Conservation (phyloP, 2,329 filamentous ascomycete species). For the Orbilia blumenaviensis region DNA sequence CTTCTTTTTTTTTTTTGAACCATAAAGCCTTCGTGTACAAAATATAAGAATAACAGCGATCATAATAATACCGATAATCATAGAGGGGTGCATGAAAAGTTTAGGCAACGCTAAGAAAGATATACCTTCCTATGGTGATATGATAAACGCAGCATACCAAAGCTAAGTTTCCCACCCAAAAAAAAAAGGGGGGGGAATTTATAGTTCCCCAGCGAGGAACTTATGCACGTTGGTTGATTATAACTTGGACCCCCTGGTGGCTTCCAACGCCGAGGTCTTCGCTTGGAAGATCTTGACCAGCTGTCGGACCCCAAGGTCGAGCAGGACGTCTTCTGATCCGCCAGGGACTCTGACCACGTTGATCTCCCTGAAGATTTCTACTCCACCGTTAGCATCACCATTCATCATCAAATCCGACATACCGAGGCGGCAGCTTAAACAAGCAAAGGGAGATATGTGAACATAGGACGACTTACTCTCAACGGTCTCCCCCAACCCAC, state of each 20-base stretch:
- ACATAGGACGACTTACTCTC: constrained; percentile 69
- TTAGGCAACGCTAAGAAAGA: too few relatives aligned
- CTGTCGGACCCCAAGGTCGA: constrained; percentile 75
- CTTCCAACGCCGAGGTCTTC: constrained; percentile 67
- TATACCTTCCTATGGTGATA: too few relatives aligned
- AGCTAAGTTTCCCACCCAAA: too few relatives aligned
- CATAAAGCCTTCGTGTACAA: too few relatives aligned
- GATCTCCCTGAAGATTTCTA: constrained; percentile 72
- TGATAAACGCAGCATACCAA: too few relatives aligned
- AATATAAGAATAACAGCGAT: too few relatives aligned
- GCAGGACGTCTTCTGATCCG: constrained; percentile 76
- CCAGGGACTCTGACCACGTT: constrained; percentile 72
- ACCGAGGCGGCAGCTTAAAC: constrained; percentile 7
- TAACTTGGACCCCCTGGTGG: constrained; percentile 53
- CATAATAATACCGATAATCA: too few relatives aligned
- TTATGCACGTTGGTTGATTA: constrained; percentile 2
- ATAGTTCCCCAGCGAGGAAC: too few relatives aligned
- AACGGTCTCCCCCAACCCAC: constrained; percentile 75
- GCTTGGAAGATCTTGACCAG: constrained; percentile 74
- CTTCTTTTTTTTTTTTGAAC: too few relatives aligned
- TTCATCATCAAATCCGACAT: constrained; percentile 58
- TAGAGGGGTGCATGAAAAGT: too few relatives aligned
- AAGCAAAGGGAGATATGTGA: neutral
- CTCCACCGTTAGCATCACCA: constrained; percentile 17
- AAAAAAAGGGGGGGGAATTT: neutral